phyloP scores from a whole-genome alignment of 75 land plant species.

The Adiantum capillusveneris region DNA sequence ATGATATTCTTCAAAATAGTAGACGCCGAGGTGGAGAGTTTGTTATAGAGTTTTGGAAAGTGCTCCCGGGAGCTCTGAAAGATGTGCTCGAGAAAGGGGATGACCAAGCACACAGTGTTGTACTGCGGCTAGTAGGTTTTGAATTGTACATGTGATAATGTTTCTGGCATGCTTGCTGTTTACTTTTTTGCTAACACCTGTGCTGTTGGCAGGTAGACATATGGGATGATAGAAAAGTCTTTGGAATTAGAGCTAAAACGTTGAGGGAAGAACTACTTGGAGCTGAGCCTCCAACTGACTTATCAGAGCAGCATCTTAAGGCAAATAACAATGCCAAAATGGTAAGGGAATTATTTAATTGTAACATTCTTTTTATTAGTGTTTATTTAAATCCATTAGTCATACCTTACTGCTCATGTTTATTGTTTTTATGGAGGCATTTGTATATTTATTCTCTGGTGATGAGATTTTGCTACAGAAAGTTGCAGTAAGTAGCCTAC shows the following conservation, averaged over 20 bases:
- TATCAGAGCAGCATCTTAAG: too few relatives aligned
- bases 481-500: too few relatives aligned
- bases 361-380: too few relatives aligned
- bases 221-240: conserved; percentile 91
- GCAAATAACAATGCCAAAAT: too few relatives aligned
- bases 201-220: conserved; percentile 49
- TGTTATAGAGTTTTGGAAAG: conserved; percentile 88
- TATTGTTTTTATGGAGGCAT: too few relatives aligned
- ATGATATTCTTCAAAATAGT: conserved; percentile 91
- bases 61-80: conserved; percentile 69
- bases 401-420: too few relatives aligned
- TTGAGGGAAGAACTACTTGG: conserved; percentile 72
- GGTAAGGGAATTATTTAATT: too few relatives aligned
- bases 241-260: conserved; percentile 65
- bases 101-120: conserved; percentile 55
- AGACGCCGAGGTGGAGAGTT: conserved; percentile 78
- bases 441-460: too few relatives aligned
- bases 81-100: conserved; percentile 70
- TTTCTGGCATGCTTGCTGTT: too few relatives aligned
- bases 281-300: conserved; percentile 10
- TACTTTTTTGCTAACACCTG: conserved; percentile 25
- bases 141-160: too few relatives aligned
- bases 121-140: conserved; percentile 19
- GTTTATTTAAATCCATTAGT: too few relatives aligned
- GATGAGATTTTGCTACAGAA: too few relatives aligned